Conservation (phyloP, 805 yeast species). For the Candida maesae region DNA sequence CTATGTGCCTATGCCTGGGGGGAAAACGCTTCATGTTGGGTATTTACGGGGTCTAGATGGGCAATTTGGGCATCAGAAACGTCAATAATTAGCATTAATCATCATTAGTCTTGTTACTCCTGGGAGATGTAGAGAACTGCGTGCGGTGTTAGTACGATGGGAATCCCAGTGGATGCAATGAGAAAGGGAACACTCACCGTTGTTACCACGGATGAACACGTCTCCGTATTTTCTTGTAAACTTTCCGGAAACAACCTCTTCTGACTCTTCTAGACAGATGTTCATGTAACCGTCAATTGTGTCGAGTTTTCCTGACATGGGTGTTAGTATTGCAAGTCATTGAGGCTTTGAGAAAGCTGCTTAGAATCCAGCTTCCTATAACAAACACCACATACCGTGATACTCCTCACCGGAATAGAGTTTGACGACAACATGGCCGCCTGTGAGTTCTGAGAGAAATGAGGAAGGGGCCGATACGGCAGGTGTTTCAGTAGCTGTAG, state of each 20-base stretch:
- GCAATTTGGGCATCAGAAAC: not conserved
- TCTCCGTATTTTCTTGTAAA: conserved; percentile 59
- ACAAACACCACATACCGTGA: conserved; percentile 41
- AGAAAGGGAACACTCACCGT: conserved; percentile 49
- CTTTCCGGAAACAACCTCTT: conserved; percentile 55
- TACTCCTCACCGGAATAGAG: conserved; percentile 85
- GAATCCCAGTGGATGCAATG: not conserved
- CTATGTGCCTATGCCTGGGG: too few relatives aligned
- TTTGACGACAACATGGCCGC: conserved; percentile 76
- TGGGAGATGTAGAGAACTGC: conserved; percentile 26
- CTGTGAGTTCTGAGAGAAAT: conserved; percentile 75
- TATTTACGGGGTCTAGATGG: too few relatives aligned
- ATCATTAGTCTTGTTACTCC: conserved; percentile 11
- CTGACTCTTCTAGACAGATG: conserved; percentile 75
- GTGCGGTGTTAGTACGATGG: conserved; percentile 11
- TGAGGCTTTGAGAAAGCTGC: too few relatives aligned
- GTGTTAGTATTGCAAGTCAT: not conserved
- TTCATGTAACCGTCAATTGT: conserved; percentile 98
- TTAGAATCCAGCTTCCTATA: too few relatives aligned
- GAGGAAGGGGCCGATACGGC: conserved; percentile 57
- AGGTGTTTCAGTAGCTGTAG: conserved; percentile 11
- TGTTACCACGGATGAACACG: conserved; percentile 83
- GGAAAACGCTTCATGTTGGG: too few relatives aligned
- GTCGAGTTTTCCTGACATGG: conserved; percentile 47
- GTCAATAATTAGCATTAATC: not conserved